Evolutionary conservation across 1,284 basidiomycete species (phyloP), one percentile per base, ranked within the genome.

Genomic region (Microbotryum silenes-acaulis): DNA sequence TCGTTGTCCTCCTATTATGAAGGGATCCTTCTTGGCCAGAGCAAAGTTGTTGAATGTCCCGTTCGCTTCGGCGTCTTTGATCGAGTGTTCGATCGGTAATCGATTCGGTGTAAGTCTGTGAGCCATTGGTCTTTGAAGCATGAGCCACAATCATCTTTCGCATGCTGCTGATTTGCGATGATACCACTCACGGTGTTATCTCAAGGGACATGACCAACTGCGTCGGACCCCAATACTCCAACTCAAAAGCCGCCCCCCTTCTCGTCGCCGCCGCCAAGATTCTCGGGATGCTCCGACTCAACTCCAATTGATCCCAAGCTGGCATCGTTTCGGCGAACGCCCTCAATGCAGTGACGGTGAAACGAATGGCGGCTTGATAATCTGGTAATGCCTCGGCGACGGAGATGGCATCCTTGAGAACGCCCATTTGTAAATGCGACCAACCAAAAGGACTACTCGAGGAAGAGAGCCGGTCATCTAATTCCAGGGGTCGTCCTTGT

Each of bases 321-420:
- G 69, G 69, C 58, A 74, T 70, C 31, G 69, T 70, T 10, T 71
- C 62, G 31, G 70, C 59, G 9, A 75, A 56, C 7, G 68, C 59
- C 2, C 66, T 58, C 23, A 71, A 55, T 2, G 64, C 66, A 4
- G 64, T 66, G 12, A 67, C 56, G n/a, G 62, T 66, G 60, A 71
- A 70, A 2, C 66, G 62, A 42, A 71, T 57, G 2, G 67, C 68
- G 10, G 65, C 55, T 49, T 74, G 72, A 47, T 76, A 72, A 47
- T 73, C 71, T 68, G 0, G 61, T 62, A 97, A 77, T 20, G 89
- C 83, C 75, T 97, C 91, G 5, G 90, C 88, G 12, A 97, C 85
- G 0, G 87, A 84, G 42, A 97, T 86, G 0, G 91, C 89, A 73
- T 97, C 93, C 53, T 91, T 84, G 45, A 97, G 81, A 37, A 94